These are phyloP conservation scores for Fusarium paranaense DNA, from an alignment of 2,329 filamentous ascomycete genomes.

Conservation along the genomic window DNA sequence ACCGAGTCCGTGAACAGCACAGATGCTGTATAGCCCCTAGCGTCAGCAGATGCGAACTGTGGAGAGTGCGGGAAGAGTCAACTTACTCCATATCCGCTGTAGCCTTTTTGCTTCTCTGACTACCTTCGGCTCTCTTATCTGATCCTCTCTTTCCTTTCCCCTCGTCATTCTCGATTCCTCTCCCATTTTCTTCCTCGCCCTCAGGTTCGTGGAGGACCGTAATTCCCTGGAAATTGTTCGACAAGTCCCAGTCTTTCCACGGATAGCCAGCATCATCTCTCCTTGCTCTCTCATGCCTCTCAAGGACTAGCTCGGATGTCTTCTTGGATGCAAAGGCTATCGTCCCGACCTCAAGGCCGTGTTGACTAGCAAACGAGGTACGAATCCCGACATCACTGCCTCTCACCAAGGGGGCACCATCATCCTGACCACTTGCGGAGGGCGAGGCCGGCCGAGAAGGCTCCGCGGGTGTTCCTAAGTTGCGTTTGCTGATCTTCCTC, in stretches of 20 bases:
- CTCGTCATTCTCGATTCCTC: too few species aligned
- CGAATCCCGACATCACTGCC: not conserved
- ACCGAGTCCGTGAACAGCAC: not conserved
- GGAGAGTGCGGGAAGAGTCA: too few species aligned
- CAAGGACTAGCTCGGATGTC: rapidly evolving
- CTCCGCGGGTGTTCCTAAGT: not conserved
- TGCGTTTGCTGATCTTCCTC: not conserved
- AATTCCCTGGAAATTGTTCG: not conserved
- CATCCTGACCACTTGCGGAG: not conserved
- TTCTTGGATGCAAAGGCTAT: not conserved
- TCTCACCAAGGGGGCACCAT: not conserved
- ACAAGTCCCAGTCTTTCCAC: not conserved
- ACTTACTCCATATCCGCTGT: too few species aligned
- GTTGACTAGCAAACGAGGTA: not conserved
- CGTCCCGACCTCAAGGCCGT: not conserved
- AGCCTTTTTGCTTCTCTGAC: too few species aligned
- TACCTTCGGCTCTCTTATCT: too few species aligned
- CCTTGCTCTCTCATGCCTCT: not conserved
- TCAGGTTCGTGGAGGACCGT: not conserved
- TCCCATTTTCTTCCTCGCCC: too few species aligned
- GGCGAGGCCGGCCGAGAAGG: not conserved
- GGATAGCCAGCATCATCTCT: not conserved
- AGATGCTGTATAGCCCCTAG: not conserved
- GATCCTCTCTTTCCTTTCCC: too few species aligned
- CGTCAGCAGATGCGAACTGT: too few species aligned